Base-by-base conservation (phyloP, 345 rosid genomes). In the Melaleuca alternifolia region DNA sequence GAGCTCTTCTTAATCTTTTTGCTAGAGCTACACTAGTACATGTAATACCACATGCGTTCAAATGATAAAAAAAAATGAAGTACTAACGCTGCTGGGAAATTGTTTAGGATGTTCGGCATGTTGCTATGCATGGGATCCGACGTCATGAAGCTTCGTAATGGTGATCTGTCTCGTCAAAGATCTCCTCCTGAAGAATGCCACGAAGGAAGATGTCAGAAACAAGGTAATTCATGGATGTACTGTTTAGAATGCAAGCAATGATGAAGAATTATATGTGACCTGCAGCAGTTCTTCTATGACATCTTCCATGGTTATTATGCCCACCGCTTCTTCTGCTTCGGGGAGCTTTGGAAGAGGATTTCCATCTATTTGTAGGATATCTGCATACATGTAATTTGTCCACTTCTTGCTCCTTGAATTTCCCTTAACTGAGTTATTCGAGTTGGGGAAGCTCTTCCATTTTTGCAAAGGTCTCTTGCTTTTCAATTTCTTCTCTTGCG, bases 241-340 rank as follows among this genome's bases (percentile, higher is more conserved):
- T 59, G 37, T 51, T 57, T 57, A 37, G 21, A 14, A 57, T 54
- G 65, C n/a, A 50, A 6, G 28, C 18, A 9, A 24, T 28, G 10
- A 12, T 6, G 10, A 41, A 11, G 81, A 41, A 48, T 54, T 54
- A 48, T 12, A 54, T 4, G 10, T 33, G 86, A 94, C 99, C 96
- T 97, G 99, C 87, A 97, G 88, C 85, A 97, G 97, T 90, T 97
- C 99, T 90, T 97, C 99, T 83, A 97, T 97, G 88, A 97, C 98
- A 91, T 97, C 99, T 89, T 97, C 99, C 99, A 97, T 97, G 51
- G 99, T 96, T 85, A 97, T 95, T 83, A 97, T 86, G 85, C 99
- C 99, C 2, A 97, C 94, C 18, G 96, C 96, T 91, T 96, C 99
- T 90, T 94, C 98, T 90, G 95, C 99, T 86, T 96, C 99, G 0